Evolutionary conservation across 257 asterid genomes (phyloP), one percentile per base, ranked within the genome.

Genomic region (Apocynum venetum): DNA sequence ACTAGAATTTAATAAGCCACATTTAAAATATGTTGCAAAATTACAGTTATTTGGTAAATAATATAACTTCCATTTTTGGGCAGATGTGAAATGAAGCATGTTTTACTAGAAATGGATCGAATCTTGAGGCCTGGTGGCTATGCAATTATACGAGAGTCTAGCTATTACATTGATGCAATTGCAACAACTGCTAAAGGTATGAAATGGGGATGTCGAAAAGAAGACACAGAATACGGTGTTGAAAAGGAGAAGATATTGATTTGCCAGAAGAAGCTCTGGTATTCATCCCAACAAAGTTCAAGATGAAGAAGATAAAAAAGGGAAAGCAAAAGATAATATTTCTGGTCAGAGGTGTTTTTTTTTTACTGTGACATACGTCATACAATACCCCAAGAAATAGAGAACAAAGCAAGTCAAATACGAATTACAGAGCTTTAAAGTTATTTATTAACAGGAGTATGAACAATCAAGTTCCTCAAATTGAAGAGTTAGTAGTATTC

Each of bases 241-340:
- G 96, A 86, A 43, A 91, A 88, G 47, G 99, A 96, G 72, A 96
- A 90, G 84, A 60, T 93, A 72, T 46, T 96, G 90, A 81, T 96
- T 77, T 96, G 99, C 94, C 99, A 93, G 88, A 96, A 93, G 93
- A 96, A 92, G 66, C 92, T 93, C 52, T 96, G 99, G 98, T 91
- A 96, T 81, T 88, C 96, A 59, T 88, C 95, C 17, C 91, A 89
- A 82, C 80, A 88, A 73, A 80, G 80, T 74, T 85, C 85, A 82
- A 63, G 90, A 74, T 84, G 87, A 88, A 3, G 48, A 44, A 69
- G 6, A 57, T n/a, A 46, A 74, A 66, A 43, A 36, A 31, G 14
- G 60, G 38, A 17, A 31, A 52, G 31, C 6, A 40, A 65, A 46
- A 64, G 15, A 71, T 56, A 14, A 80, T 43, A 63, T 64, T 75